Evolutionary conservation across 192 early-diverging fungal species (phyloP).

Genomic region (Dimargaris verticillata): DNA sequence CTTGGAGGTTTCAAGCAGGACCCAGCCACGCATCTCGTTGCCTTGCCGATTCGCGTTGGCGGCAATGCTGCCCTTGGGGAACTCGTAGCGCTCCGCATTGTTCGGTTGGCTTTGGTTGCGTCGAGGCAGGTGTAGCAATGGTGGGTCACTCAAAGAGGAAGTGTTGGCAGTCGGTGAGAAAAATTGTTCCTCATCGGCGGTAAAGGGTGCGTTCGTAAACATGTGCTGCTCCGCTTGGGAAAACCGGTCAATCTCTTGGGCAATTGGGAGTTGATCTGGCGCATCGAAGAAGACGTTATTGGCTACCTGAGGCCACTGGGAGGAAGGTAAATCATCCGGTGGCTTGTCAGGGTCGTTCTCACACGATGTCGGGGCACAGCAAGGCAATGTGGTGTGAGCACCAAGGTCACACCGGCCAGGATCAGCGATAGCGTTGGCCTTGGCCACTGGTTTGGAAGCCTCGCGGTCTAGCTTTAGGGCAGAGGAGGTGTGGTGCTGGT

Average conservation of each 20-base stretch:
- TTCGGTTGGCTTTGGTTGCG: not conserved
- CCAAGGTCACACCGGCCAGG: not conserved
- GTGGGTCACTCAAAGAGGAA: too few relatives aligned
- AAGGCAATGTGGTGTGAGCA: not conserved
- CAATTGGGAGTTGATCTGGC: too few relatives aligned
- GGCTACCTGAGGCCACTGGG: too few relatives aligned
- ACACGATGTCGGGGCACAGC: not conserved
- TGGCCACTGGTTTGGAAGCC: not conserved
- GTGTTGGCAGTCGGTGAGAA: too few relatives aligned
- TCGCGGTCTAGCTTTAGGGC: not conserved
- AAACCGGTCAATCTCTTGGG: too few relatives aligned
- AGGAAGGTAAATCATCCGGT: too few relatives aligned
- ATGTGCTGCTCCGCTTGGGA: too few relatives aligned
- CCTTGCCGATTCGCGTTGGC: not conserved
- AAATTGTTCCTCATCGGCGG: too few relatives aligned
- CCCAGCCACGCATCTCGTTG: not conserved
- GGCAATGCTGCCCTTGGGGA: not conserved
- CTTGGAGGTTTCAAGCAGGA: slow-evolving; percentile 18
- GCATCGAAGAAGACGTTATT: too few relatives aligned
- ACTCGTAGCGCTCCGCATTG: not conserved
- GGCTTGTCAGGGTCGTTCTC: not conserved
- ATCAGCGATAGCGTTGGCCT: not conserved
- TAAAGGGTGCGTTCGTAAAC: too few relatives aligned
- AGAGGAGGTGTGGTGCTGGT: not conserved
- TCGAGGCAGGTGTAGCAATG: not conserved